Evolutionary conservation across 805 yeast species (phyloP).

Genomic region (Tetrapisispora namnaoensis): DNA sequence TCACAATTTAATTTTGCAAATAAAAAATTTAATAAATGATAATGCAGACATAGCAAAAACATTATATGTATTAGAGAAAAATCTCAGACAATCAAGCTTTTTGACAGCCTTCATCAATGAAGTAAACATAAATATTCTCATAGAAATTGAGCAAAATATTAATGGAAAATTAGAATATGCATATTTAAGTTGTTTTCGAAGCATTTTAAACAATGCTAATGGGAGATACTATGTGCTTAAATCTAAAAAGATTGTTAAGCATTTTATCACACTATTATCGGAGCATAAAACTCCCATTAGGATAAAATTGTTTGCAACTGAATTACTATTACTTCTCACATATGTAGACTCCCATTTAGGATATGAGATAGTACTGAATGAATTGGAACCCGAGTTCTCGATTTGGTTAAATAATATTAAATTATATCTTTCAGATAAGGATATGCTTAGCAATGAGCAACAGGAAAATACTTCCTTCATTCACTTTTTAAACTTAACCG

Average conservation of each 20-base stretch:
- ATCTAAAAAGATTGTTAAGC: constrained; percentile 7
- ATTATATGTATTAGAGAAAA: constrained; percentile 21
- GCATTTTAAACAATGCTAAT: constrained; percentile 14
- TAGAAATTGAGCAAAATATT: constrained; percentile 4
- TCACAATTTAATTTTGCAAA: neutral
- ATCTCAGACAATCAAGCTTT: constrained; percentile 16
- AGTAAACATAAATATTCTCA: constrained; percentile 9
- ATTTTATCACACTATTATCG: constrained; percentile 11
- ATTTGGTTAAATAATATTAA: constrained; percentile 8
- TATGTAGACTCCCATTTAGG: constrained; percentile 22
- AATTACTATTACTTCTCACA: constrained; percentile 19
- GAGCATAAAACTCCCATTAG: constrained; percentile 9
- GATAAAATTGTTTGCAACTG: constrained; percentile 16
- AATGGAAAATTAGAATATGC: constrained; percentile 12
- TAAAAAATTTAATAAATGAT: neutral
- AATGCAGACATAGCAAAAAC: constrained; percentile 7
- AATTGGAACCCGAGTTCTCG: constrained; percentile 4
- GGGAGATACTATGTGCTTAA: constrained; percentile 12
- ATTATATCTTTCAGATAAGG: constrained; percentile 3
- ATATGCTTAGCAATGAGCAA: neutral
- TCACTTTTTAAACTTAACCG: neutral
- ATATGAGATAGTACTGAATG: constrained; percentile 12
- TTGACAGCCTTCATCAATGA: constrained; percentile 11
- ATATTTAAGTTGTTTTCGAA: constrained; percentile 21
- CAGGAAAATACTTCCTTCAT: neutral